phyloP scores from a whole-genome alignment of 2,329 filamentous ascomycete genomes.

The Aspergillus aculeatus region DNA sequence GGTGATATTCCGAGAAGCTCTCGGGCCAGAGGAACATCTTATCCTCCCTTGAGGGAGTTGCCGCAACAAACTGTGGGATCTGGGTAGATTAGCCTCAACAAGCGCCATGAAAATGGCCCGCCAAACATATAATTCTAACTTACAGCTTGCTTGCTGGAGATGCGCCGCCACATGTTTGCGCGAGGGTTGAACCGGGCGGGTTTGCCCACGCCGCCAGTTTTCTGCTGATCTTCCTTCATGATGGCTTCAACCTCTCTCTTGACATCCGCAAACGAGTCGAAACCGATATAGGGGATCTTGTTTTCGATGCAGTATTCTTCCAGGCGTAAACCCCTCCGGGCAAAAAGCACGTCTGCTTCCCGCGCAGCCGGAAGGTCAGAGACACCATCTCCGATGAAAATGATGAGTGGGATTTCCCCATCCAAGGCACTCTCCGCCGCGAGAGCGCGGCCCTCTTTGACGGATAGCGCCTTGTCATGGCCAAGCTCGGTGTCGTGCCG shows the following conservation, averaged over 20 bases:
- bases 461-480: constrained; percentile 66
- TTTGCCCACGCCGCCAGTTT: constrained; percentile 60
- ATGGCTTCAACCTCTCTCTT: constrained; percentile 60
- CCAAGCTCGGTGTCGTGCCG: constrained; percentile 64
- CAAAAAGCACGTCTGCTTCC: constrained; percentile 67
- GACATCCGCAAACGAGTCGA: constrained; percentile 67
- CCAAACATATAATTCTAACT: constrained; percentile 24
- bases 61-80: constrained; percentile 50
- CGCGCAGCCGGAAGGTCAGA: constrained; percentile 65
- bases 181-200: constrained; percentile 65
- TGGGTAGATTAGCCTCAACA: constrained; percentile 11
- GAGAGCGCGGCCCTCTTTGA: constrained; percentile 58
- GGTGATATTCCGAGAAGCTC: constrained; percentile 51
- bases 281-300: constrained; percentile 59
- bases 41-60: constrained; percentile 57
- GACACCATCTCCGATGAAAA: constrained; percentile 70
- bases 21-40: constrained; percentile 65
- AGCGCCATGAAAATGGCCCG: constrained; percentile 15
- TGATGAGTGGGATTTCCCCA: constrained; percentile 63
- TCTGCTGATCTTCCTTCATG: constrained; percentile 58
- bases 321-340: constrained; percentile 61
- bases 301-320: constrained; percentile 67
- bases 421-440: constrained; percentile 58
- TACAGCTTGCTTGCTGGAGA: constrained; percentile 58
- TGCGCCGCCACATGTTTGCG: constrained; percentile 66